Base-by-base conservation (phyloP, 2,329 filamentous ascomycete genomes). In the Diplocarpon mali region DNA sequence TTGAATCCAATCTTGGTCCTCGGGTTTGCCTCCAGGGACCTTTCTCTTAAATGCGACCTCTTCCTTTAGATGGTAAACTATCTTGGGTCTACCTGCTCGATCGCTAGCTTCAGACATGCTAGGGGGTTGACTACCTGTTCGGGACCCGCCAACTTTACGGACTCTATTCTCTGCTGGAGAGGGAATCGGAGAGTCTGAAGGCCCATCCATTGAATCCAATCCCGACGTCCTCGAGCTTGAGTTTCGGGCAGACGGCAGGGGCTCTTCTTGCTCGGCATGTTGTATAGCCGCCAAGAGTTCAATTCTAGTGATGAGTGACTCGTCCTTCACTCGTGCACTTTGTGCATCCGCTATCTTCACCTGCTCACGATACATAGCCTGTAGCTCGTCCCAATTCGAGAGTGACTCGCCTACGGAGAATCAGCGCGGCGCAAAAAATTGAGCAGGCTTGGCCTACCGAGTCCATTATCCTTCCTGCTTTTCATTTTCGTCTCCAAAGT, bases 1-100 rank as follows among this genome's bases (percentile, higher is more conserved):
- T 38, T 89, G 75, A 44, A 89, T 89, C 71, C 79, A 84, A 53
- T 83, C 80, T 3, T 64, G 67, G 59, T 61, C 75, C 60, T 68
- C 71, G 53, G 60, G 65, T 40, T 64, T 53, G 35, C 28, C 34
- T 15, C 51, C 67, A 7, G 65, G 58, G 15, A 67, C 64, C 57
- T 79, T 80, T 1, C 77, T 73, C 54, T 76, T 78, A 64, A 82
- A 83, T 0, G 78, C 78, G 5, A 83, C 78, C 47, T 79, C 73
- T 50, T 80, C 77, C n/a, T 73, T 73, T 52, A 75, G 74, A 46
- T 68, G 65, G 53, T 80, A 82, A 12, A 70, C 65, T 24, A 79
- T 67, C 58, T 76, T 78, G 46, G 72, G 53, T 34, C 55, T 59
- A 14, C 47, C 48, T 3, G 45, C 48, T 16, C 49, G 40, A 20